These are phyloP conservation scores for Mucor mucedo DNA, from an alignment of 371 early-diverging fungal species.

Conservation along the genomic window DNA sequence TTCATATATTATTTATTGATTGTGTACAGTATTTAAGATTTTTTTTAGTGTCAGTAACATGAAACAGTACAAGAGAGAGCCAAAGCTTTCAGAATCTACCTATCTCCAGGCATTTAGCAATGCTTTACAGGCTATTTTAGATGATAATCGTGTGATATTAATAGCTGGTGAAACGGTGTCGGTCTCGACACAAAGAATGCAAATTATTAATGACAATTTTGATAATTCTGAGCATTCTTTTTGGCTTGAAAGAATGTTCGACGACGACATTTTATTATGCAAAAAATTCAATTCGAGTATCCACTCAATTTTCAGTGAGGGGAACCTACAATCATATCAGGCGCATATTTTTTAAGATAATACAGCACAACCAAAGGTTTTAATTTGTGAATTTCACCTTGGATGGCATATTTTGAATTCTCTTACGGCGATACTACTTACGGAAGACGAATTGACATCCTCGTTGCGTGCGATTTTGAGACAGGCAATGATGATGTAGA, in stretches of 20 bases:
- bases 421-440: constrained; percentile 8
- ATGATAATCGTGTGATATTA: constrained; percentile 8
- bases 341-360: too few species aligned
- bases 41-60: constrained; percentile 14
- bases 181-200: too few species aligned
- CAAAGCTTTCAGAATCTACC: constrained; percentile 10
- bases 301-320: too few species aligned
- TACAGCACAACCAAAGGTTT: too few species aligned
- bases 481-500: constrained; percentile 15
- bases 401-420: constrained; percentile 12
- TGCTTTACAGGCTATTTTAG: constrained; percentile 19
- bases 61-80: constrained; percentile 16
- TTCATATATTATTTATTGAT: neutral
- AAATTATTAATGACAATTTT: neutral
- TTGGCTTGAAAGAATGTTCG: too few species aligned
- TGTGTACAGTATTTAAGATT: neutral
- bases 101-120: constrained; percentile 11
- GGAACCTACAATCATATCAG: too few species aligned
- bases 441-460: constrained; percentile 17
- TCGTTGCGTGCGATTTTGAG: constrained; percentile 11
- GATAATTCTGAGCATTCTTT: too few species aligned
- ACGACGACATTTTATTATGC: too few species aligned
- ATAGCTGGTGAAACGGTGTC: constrained; percentile 16
- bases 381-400: neutral
- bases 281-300: too few species aligned